Evolutionary conservation across 208 protist genomes (phyloP).

Genomic region (Trypanosoma boissoni): DNA sequence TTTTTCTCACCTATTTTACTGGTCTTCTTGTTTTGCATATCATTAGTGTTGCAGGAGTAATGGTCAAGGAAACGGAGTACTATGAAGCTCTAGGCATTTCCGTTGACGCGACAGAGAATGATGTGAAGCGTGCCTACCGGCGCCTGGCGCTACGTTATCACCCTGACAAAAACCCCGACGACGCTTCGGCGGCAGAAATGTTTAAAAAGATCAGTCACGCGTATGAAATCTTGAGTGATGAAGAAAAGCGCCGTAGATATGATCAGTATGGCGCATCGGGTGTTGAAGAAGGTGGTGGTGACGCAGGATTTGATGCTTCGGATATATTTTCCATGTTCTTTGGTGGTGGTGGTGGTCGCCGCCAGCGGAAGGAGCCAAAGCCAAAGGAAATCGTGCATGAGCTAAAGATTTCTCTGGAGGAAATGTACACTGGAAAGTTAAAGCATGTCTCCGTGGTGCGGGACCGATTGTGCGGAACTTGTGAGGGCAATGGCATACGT

Average conservation of each 20-base stretch:
- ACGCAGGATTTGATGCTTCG: slow-evolving; percentile 58
- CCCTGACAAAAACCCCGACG: slow-evolving; percentile 87
- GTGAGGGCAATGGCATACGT: slow-evolving; percentile 58
- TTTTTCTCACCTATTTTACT: too few species aligned
- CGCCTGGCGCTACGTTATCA: slow-evolving; percentile 84
- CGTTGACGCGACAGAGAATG: slow-evolving; percentile 66
- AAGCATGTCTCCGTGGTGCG: slow-evolving; percentile 89
- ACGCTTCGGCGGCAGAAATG: slow-evolving; percentile 79
- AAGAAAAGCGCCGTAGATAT: slow-evolving; percentile 95
- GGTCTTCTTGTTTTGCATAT: slow-evolving; percentile 26
- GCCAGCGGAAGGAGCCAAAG: slow-evolving; percentile 77
- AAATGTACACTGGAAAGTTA: slow-evolving; percentile 96
- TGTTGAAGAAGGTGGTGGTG: slow-evolving; percentile 71
- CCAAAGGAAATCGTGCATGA: slow-evolving; percentile 93
- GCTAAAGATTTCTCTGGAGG: slow-evolving; percentile 92
- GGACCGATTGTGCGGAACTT: slow-evolving; percentile 65
- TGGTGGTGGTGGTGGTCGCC: slow-evolving; percentile 78
- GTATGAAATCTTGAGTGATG: slow-evolving; percentile 96
- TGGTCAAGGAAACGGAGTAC: slow-evolving; percentile 88
- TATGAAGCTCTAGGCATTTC: slow-evolving; percentile 81
- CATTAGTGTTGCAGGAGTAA: slow-evolving; percentile 22
- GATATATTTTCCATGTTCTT: slow-evolving; percentile 91
- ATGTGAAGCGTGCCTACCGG: slow-evolving; percentile 90
- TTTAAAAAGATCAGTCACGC: slow-evolving; percentile 94
- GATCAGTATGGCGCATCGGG: slow-evolving; percentile 97